Percentiles rank a stretch among this genome's conserved stretches.
Evolutionary conservation across 176 grass and related monocot genomes (phyloP).

Genomic region (Musa itinerans): DNA sequence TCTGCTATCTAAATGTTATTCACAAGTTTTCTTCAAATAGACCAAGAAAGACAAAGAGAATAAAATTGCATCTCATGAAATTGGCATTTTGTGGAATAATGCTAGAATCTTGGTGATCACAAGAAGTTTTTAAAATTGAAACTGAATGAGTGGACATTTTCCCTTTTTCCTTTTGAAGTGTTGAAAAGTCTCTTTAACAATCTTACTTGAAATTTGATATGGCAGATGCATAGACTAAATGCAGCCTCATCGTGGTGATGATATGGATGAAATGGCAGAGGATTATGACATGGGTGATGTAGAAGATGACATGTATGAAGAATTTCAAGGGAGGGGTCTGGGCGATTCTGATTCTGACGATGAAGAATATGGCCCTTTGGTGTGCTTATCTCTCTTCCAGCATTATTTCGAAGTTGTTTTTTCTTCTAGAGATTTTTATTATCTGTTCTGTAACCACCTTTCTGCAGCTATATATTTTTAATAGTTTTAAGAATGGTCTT

Average conservation of each 20-base stretch:
- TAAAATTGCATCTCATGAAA: neutral
- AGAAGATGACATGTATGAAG: conserved; percentile 56
- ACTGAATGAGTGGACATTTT: neutral
- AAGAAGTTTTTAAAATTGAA: neutral
- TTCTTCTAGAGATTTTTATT: neutral
- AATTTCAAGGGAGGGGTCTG: conserved; percentile 39
- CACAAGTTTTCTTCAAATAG: no score
- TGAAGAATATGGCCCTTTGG: conserved; percentile 46
- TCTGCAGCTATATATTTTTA: neutral
- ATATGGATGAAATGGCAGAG: conserved; percentile 68
- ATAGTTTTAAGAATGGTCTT: neutral
- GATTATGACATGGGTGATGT: conserved; percentile 73
- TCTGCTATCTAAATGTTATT: no score
- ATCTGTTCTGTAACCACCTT: neutral
- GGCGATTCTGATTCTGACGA: conserved; percentile 74
- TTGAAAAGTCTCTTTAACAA: neutral
- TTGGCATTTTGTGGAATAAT: neutral
- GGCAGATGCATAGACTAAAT: conserved; percentile 23
- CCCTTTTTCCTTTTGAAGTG: neutral
- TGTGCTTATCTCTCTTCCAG: conserved; percentile 20
- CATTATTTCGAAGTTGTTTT: no score
- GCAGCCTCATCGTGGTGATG: conserved; percentile 48
- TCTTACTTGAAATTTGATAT: neutral
- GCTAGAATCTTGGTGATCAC: neutral
- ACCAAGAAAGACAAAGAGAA: neutral